Percentiles rank a stretch among this genome's conserved stretches.
Evolutionary conservation across 2,329 filamentous ascomycete genomes (phyloP).

Genomic region (Fusarium sp.): DNA sequence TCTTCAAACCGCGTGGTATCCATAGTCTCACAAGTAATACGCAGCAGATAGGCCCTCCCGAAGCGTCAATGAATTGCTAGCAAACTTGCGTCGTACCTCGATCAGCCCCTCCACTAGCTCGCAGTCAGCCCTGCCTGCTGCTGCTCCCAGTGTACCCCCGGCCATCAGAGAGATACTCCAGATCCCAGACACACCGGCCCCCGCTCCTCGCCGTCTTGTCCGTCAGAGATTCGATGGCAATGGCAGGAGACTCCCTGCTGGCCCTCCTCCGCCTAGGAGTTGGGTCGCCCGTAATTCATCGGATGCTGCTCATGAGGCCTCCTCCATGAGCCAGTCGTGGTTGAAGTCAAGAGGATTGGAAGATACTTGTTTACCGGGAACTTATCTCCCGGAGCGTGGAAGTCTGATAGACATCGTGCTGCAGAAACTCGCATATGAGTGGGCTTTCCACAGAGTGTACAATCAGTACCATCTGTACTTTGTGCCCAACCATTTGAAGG

Average conservation of each 20-base stretch:
- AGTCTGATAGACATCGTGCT: conserved; percentile 66
- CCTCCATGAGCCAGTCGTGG: conserved; percentile 35
- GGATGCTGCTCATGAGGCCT: conserved; percentile 27
- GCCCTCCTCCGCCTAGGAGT: conserved; percentile 69
- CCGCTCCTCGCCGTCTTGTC: conserved; percentile 59
- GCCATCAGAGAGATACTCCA: conserved; percentile 69
- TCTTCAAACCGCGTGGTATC: conserved; percentile 45
- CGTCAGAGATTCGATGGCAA: conserved; percentile 57
- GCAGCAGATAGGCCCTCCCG: conserved; percentile 50
- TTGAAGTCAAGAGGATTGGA: conserved; percentile 33
- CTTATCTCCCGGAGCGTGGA: conserved; percentile 56
- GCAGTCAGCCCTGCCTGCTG: conserved; percentile 46
- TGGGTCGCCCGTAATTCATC: conserved; percentile 57
- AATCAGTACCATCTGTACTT: conserved; percentile 68
- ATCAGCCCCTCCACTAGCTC: conserved; percentile 44
- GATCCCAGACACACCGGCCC: conserved; percentile 67
- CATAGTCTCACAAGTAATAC: conserved; percentile 45
- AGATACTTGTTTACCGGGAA: conserved; percentile 56
- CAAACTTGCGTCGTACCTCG: conserved; percentile 64
- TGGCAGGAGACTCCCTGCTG: conserved; percentile 66
- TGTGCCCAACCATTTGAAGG: conserved; percentile 65
- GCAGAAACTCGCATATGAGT: conserved; percentile 63
- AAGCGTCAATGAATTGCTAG: conserved; percentile 71
- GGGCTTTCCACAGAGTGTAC: conserved; percentile 66
- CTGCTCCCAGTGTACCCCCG: conserved; percentile 68